These are phyloP conservation scores for Rubus parviflorus DNA, from an alignment of 306 rosid genomes.

Conservation along the genomic window DNA sequence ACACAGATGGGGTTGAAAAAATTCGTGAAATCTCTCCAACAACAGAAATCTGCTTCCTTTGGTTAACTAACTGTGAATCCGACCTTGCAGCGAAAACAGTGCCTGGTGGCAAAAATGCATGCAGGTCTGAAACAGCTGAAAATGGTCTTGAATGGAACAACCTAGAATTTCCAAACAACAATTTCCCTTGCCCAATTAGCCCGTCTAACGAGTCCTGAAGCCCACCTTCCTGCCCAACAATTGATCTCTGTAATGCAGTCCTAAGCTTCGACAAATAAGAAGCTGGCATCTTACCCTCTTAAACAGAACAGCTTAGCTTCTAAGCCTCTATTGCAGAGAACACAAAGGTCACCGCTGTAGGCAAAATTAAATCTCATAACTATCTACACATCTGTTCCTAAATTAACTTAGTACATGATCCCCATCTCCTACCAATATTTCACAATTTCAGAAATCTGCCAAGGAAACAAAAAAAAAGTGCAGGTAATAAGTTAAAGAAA, in stretches of 20 bases:
- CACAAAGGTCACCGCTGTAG: slow-evolving; percentile 28
- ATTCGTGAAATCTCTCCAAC: slow-evolving; percentile 74
- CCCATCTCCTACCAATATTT: slow-evolving; percentile 7
- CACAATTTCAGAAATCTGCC: slow-evolving; percentile 40
- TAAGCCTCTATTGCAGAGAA: slow-evolving; percentile 27
- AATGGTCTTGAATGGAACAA: slow-evolving; percentile 44
- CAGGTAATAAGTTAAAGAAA: neutral
- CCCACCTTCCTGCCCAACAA: slow-evolving; percentile 56
- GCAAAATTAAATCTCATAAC: slow-evolving; percentile 66
- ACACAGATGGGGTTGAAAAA: slow-evolving; percentile 64
- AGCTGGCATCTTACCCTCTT: slow-evolving; percentile 81
- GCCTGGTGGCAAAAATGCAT: slow-evolving; percentile 36
- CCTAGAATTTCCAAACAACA: slow-evolving; percentile 51
- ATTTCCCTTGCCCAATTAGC: slow-evolving; percentile 63
- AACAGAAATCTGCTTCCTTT: slow-evolving; percentile 53
- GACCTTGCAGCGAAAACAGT: slow-evolving; percentile 47
- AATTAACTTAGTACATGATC: slow-evolving; percentile 10
- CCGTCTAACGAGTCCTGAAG: slow-evolving; percentile 45
- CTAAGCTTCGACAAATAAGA: slow-evolving; percentile 53
- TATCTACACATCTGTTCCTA: slow-evolving; percentile 39
- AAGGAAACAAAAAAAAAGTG: slow-evolving; percentile 8
- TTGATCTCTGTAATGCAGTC: slow-evolving; percentile 44
- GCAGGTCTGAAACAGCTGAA: slow-evolving; percentile 41
- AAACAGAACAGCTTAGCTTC: slow-evolving; percentile 34
- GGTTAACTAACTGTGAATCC: slow-evolving; percentile 42